Evolutionary conservation across 164 flowering plant genomes (phyloP).

Genomic region (Brasenia schreberi): DNA sequence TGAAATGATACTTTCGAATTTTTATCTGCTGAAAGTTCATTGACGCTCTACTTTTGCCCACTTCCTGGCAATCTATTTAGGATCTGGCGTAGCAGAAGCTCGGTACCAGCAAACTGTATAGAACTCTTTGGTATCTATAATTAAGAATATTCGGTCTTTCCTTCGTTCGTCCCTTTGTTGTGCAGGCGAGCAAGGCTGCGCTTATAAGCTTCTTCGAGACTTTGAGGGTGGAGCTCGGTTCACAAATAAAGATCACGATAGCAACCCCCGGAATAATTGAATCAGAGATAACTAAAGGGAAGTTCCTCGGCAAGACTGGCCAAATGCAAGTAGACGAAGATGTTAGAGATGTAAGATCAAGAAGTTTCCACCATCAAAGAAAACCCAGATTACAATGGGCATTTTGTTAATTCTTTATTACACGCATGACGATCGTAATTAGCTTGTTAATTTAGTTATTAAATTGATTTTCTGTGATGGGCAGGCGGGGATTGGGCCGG

Average conservation of each 20-base stretch:
- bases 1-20: too few relatives aligned
- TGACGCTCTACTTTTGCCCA: too few relatives aligned
- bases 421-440: background rate
- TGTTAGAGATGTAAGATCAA: slow-evolving; percentile 5
- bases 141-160: background rate
- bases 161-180: background rate
- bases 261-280: slow-evolving; percentile 9
- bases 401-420: background rate
- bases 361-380: background rate
- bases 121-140: too few relatives aligned
- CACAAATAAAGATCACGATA: slow-evolving; percentile 4
- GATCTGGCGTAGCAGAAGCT: too few relatives aligned
- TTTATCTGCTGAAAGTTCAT: too few relatives aligned
- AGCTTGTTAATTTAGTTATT: background rate
- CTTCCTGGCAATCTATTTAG: too few relatives aligned
- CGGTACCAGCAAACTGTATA: too few relatives aligned
- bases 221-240: slow-evolving; percentile 7
- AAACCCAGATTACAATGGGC: too few relatives aligned
- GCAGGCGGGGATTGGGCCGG: slow-evolving; percentile 4
- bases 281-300: slow-evolving; percentile 9
- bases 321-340: slow-evolving; percentile 4
- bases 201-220: slow-evolving; percentile 8
- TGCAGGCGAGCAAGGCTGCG: slow-evolving; percentile 10
- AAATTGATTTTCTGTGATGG: background rate
- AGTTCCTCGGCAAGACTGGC: slow-evolving; percentile 3